These are phyloP conservation scores for Citrus reticulata DNA, from an alignment of 345 rosid species.

Conservation along the genomic window DNA sequence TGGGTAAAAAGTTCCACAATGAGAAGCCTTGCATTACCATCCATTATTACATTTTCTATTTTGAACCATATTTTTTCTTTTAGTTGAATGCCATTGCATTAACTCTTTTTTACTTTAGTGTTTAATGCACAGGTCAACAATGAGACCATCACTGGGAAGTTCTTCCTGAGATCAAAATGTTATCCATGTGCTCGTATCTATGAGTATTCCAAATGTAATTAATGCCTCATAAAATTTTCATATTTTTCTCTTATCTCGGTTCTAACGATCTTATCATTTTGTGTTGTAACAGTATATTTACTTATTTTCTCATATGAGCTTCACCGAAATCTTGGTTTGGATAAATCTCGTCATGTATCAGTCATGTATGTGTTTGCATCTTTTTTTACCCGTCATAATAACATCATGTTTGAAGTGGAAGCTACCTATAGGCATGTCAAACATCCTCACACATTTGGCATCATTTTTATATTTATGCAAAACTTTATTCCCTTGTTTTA, in stretches of 20 bases:
- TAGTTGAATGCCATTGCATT: neutral
- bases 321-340: slow-evolving; percentile 51
- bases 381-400: neutral
- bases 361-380: slow-evolving; percentile 52
- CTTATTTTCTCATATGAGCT: slow-evolving; percentile 78
- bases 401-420: neutral
- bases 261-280: slow-evolving; percentile 11
- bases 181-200: slow-evolving; percentile 66
- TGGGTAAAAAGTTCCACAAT: neutral
- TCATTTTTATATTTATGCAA: neutral
- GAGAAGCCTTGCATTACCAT: neutral
- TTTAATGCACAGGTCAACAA: slow-evolving; percentile 43
- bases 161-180: slow-evolving; percentile 38
- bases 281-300: slow-evolving; percentile 51
- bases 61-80: neutral
- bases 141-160: slow-evolving; percentile 54
- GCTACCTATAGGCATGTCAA: neutral
- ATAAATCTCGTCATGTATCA: slow-evolving; percentile 51
- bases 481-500: neutral
- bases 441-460: neutral
- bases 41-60: neutral
- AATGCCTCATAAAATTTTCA: neutral
- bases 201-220: slow-evolving; percentile 81
- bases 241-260: slow-evolving; percentile 9
- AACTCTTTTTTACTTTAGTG: slow-evolving; percentile 31